Conservation (phyloP, 2,329 filamentous ascomycete genomes). For the Trichothecium roseum region DNA sequence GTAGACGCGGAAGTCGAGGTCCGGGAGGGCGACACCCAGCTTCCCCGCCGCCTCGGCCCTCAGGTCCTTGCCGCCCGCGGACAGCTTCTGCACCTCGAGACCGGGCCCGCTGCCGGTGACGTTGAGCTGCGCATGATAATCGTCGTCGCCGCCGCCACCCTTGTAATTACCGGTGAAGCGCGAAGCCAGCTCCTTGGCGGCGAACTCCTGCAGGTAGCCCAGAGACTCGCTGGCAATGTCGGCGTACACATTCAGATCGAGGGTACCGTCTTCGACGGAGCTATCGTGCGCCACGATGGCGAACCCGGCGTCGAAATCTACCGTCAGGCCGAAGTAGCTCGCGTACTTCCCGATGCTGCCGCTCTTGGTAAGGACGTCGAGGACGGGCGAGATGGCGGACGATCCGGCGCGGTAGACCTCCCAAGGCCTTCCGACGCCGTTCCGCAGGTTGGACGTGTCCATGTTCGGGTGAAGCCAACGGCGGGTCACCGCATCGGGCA, state of each 20-base stretch:
- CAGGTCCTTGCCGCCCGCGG: slow-evolving; percentile 8
- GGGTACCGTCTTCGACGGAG: slow-evolving; percentile 9
- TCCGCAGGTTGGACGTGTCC: slow-evolving; percentile 22
- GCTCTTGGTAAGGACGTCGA: slow-evolving; percentile 16
- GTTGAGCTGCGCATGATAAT: background rate
- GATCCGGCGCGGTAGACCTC: slow-evolving; percentile 18
- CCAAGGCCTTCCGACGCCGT: slow-evolving; percentile 21
- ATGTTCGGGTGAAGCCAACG: slow-evolving; percentile 18
- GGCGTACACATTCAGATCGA: slow-evolving; percentile 22
- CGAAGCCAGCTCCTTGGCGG: slow-evolving; percentile 7
- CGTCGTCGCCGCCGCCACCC: background rate
- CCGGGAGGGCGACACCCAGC: slow-evolving; percentile 9
- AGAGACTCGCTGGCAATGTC: slow-evolving; percentile 17
- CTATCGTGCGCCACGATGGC: slow-evolving; percentile 21
- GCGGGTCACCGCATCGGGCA: slow-evolving; percentile 12
- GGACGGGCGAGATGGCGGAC: slow-evolving; percentile 10
- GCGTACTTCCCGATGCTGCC: slow-evolving; percentile 17
- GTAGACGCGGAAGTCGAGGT: slow-evolving; percentile 19
- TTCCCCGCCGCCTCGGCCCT: slow-evolving; percentile 9
- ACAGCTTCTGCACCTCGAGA: slow-evolving; percentile 11
- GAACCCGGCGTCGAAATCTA: slow-evolving; percentile 16
- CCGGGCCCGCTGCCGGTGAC: slow-evolving; percentile 12
- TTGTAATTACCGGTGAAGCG: slow-evolving; percentile 9
- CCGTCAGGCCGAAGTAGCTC: slow-evolving; percentile 14
- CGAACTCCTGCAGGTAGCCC: slow-evolving; percentile 7